Conservation (phyloP, 2,329 filamentous ascomycete species). For the Fusarium penzigii region DNA sequence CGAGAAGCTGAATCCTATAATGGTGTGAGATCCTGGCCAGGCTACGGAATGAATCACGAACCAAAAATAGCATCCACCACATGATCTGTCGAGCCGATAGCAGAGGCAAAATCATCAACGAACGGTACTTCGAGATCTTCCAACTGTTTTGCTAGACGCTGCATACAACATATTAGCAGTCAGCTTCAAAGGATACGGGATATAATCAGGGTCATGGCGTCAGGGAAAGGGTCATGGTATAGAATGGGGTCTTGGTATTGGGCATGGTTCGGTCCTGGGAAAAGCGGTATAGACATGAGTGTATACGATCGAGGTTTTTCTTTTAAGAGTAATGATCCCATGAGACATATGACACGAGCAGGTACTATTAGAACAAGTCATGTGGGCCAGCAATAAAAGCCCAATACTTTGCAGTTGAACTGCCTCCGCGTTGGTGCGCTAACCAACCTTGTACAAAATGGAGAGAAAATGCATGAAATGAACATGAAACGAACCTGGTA, state of each 20-base stretch:
- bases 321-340: too few species aligned
- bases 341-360: too few species aligned
- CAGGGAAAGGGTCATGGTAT: constrained; percentile 4
- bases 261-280: too few species aligned
- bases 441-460: neutral
- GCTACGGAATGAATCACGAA: constrained; percentile 38
- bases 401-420: too few species aligned
- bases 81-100: constrained; percentile 71
- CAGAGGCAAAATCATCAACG: constrained; percentile 72
- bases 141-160: constrained; percentile 84
- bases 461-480: constrained; percentile 9
- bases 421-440: too few species aligned
- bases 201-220: constrained; percentile 6
- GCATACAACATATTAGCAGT: constrained; percentile 33
- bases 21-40: constrained; percentile 12
- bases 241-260: neutral
- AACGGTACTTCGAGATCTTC: constrained; percentile 82
- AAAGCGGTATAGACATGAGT: too few species aligned
- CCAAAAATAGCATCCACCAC: constrained; percentile 93
- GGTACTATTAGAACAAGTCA: too few species aligned
- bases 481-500: constrained; percentile 64
- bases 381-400: too few species aligned
- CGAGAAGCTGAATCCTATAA: constrained; percentile 81
- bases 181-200: constrained; percentile 5
- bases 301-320: too few species aligned